Conservation (phyloP, 768 basidiomycete species). For the Sporobolomyces pararoseus region DNA sequence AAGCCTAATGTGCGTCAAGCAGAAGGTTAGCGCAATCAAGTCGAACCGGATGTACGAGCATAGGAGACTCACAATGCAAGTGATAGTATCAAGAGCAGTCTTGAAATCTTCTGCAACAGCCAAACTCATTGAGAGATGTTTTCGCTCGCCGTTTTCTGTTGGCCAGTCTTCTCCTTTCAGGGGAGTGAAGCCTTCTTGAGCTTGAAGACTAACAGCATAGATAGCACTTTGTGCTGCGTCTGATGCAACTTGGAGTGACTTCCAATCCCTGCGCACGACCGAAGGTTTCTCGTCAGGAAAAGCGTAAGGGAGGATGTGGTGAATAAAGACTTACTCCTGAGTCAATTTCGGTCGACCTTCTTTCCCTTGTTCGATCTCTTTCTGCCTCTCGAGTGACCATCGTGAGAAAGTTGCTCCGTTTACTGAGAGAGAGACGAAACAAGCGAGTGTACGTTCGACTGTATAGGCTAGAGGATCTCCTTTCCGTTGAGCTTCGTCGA, state of each 20-base stretch:
- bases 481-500: slow-evolving; percentile 20
- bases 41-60: background rate
- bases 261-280: slow-evolving; percentile 23
- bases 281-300: background rate
- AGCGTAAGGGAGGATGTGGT: background rate
- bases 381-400: slow-evolving; percentile 32
- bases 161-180: slow-evolving; percentile 24
- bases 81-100: slow-evolving; percentile 39
- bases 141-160: background rate
- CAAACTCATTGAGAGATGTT: slow-evolving; percentile 19
- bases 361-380: slow-evolving; percentile 31
- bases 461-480: slow-evolving; percentile 37
- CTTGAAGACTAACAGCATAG: slow-evolving; percentile 25
- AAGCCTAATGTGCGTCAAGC: background rate
- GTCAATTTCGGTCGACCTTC: slow-evolving; percentile 25
- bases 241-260: slow-evolving; percentile 20
- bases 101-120: slow-evolving; percentile 35
- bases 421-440: slow-evolving; percentile 32
- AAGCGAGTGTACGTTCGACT: slow-evolving; percentile 18
- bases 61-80: slow-evolving; percentile 24
- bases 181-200: slow-evolving; percentile 1
- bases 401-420: slow-evolving; percentile 32
- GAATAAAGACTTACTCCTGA: slow-evolving; percentile 2
- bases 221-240: slow-evolving; percentile 29
- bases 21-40: background rate